Base-by-base conservation (phyloP, 2,329 filamentous ascomycete species). In the Leptographium lundbergii region DNA sequence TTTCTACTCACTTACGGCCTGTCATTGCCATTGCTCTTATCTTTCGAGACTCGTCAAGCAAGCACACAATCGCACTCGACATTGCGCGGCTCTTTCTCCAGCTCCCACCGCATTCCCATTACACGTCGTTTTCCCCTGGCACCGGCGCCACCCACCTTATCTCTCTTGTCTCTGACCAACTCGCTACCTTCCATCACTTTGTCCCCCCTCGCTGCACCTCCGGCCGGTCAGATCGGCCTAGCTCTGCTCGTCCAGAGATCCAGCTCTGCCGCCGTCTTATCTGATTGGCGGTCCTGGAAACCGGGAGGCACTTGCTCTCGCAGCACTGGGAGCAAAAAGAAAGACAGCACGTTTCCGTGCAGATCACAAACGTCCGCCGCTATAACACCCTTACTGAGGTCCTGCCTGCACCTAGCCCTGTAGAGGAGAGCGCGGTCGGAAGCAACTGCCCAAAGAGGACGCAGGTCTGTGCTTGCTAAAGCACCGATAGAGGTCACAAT, bases 1-100 rank as follows among this genome's bases (percentile, higher is more conserved):
- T 69, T 69, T 64, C 68, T 70, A 72, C 72, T 71, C 71, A 71
- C 69, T 70, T 69, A 60, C 68, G 70, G 69, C 70, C 70, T 72
- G 69, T 72, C 69, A 71, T 65, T 66, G 68, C 66, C 66, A 63
- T 67, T 68, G 68, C 65, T 65, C 69, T 72, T 70, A 70, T 72
- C 70, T 70, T 65, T 66, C 65, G 62, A 66, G 59, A 57, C 59
- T 59, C 58, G 50, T 45, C 57, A 52, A 54, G 13, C 52, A 39
- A 63, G 56, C 61, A 60, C 60, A 59, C 61, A 65, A 60, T 61
- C 59, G 17, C 45, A 9, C 34, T 51, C 53, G 22, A 53, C 47
- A 32, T 19, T 27, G 69, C 68, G 69, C 71, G 67, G 69, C 69
- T 65, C 10, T 42, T 54, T 63, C 60, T 45, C 24, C 54, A 29